These are phyloP conservation scores for Phylloporus rhodoxanthus DNA, from an alignment of 768 basidiomycete species.

Conservation along the genomic window DNA sequence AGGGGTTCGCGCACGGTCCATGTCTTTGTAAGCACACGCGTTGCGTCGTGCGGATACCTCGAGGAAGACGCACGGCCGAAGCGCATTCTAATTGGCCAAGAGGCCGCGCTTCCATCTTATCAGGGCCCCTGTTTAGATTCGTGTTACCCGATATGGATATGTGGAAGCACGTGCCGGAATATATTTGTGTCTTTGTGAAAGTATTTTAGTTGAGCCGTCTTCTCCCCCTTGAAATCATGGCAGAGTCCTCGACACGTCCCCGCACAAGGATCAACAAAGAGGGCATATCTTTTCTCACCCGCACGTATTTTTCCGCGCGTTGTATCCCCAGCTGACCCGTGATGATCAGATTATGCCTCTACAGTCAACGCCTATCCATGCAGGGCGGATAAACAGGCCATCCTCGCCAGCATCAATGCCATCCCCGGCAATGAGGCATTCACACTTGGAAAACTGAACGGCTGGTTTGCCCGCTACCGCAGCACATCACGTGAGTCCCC, in stretches of 20 bases:
- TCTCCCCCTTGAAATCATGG: neutral
- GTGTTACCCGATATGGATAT: slow-evolving; percentile 13
- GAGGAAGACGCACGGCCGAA: neutral
- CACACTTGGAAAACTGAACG: slow-evolving; percentile 13
- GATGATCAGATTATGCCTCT: slow-evolving; percentile 17
- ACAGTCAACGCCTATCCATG: slow-evolving; percentile 12
- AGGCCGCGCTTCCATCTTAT: slow-evolving; percentile 15
- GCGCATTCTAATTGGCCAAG: slow-evolving; percentile 3
- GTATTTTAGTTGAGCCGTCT: neutral
- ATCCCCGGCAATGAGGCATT: slow-evolving; percentile 20
- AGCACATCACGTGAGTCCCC: neutral
- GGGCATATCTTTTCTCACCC: slow-evolving; percentile 1
- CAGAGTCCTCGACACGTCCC: neutral
- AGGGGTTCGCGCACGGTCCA: slow-evolving; percentile 21
- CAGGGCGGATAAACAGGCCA: slow-evolving; percentile 6
- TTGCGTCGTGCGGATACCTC: slow-evolving; percentile 12
- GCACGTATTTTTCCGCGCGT: neutral
- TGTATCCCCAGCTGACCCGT: neutral
- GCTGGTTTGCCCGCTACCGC: slow-evolving; percentile 25
- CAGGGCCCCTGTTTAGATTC: slow-evolving; percentile 9
- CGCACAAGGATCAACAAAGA: slow-evolving; percentile 2
- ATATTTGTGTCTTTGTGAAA: neutral
- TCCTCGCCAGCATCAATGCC: slow-evolving; percentile 12
- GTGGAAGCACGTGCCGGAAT: slow-evolving; percentile 4
- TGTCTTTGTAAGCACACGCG: slow-evolving; percentile 20